These are phyloP conservation scores for Epichloe bromicola DNA, from an alignment of 2,329 filamentous ascomycete species.

Conservation along the genomic window DNA sequence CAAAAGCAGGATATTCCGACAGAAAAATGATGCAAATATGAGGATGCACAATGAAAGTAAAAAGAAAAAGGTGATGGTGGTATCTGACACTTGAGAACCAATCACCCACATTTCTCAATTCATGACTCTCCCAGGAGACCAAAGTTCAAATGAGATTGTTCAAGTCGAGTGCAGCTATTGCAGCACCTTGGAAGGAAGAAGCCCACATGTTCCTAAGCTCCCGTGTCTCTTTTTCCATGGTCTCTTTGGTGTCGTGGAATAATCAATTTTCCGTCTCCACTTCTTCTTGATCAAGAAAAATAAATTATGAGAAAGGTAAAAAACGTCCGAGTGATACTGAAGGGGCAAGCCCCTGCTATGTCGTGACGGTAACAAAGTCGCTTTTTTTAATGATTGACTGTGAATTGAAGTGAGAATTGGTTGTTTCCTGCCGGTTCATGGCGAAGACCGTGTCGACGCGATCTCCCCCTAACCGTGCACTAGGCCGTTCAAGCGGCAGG, in stretches of 20 bases:
- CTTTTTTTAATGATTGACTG: slow-evolving; percentile 25
- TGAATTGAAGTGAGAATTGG: slow-evolving; percentile 23
- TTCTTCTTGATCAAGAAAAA: neutral
- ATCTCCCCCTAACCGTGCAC: neutral
- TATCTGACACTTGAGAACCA: neutral
- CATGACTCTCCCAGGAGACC: neutral
- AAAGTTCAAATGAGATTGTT: neutral
- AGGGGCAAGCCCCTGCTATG: slow-evolving; percentile 10
- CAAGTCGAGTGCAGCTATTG: neutral
- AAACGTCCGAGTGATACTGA: slow-evolving; percentile 1
- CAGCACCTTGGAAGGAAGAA: neutral
- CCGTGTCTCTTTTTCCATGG: neutral
- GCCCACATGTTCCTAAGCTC: too few species aligned
- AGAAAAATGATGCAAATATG: neutral
- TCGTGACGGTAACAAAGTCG: slow-evolving; percentile 18
- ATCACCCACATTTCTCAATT: neutral
- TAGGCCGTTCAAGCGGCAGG: neutral
- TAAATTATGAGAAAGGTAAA: neutral
- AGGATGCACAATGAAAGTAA: slow-evolving; percentile 4
- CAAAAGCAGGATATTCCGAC: neutral
- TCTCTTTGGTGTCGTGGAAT: neutral
- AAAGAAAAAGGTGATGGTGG: neutral
- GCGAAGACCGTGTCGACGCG: neutral
- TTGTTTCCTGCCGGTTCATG: neutral
- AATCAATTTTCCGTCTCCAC: neutral